Evolutionary conservation across 306 rosid genomes (phyloP).

Genomic region (Rubus idaeus): DNA sequence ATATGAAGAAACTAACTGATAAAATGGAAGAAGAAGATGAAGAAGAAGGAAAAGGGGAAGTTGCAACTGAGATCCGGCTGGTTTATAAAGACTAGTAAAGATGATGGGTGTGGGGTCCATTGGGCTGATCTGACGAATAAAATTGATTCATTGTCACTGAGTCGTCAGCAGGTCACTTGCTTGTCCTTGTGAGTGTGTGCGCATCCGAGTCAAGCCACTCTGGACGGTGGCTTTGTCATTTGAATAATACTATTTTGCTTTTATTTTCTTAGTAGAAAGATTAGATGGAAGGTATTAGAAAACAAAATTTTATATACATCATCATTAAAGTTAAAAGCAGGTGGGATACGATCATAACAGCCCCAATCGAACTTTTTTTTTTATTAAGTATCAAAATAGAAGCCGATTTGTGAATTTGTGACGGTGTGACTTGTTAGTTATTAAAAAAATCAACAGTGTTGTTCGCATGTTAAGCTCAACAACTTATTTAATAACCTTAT

Average conservation of each 20-base stretch:
- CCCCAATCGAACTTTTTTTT: neutral
- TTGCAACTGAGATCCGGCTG: slow-evolving; percentile 27
- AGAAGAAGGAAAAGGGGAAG: slow-evolving; percentile 48
- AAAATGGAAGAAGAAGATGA: slow-evolving; percentile 1
- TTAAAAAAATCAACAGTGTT: too few relatives aligned
- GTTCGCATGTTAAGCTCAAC: too few relatives aligned
- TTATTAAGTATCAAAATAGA: too few relatives aligned
- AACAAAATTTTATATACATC: neutral
- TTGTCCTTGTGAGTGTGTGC: slow-evolving; percentile 10
- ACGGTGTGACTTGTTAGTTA: too few relatives aligned
- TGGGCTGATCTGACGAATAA: slow-evolving; percentile 19
- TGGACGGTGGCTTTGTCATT: slow-evolving; percentile 29
- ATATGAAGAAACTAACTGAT: neutral
- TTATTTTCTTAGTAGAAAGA: neutral
- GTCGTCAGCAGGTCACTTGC: slow-evolving; percentile 29
- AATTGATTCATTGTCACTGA: slow-evolving; percentile 28
- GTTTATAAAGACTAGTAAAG: slow-evolving; percentile 46
- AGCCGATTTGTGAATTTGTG: too few relatives aligned
- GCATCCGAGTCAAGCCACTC: slow-evolving; percentile 20
- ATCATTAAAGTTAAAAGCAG: slow-evolving; percentile 22
- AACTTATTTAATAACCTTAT: too few relatives aligned
- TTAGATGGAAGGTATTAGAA: neutral
- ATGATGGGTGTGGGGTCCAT: slow-evolving; percentile 16
- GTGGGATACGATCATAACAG: slow-evolving; percentile 13
- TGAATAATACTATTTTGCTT: neutral